Percentiles rank a stretch among this genome's conserved stretches.
These are phyloP conservation scores for Thermomyces lanuginosus DNA, from an alignment of 2,329 filamentous ascomycete genomes.

Conservation along the genomic window DNA sequence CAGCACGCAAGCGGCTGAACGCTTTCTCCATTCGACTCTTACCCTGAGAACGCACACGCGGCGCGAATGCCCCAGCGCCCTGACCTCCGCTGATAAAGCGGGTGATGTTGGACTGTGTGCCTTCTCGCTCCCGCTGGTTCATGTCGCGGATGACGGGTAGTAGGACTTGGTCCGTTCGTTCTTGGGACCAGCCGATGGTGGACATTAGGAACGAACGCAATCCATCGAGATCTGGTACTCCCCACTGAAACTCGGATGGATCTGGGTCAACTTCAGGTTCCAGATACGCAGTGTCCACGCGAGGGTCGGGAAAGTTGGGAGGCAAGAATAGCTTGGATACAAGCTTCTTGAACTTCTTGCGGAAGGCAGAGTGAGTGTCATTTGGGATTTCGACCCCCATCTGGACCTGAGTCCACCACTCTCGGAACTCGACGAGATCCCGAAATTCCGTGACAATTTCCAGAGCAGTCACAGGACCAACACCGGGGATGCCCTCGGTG, in stretches of 20 bases:
- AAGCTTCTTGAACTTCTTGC: slow-evolving; percentile 75
- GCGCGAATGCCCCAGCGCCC: slow-evolving; percentile 49
- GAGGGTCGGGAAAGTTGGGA: slow-evolving; percentile 56
- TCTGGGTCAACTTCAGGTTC: slow-evolving; percentile 70
- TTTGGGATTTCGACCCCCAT: slow-evolving; percentile 41
- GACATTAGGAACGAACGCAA: slow-evolving; percentile 71
- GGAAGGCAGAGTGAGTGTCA: slow-evolving; percentile 48
- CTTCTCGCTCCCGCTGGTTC: slow-evolving; percentile 74
- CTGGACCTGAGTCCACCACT: slow-evolving; percentile 79
- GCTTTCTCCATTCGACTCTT: slow-evolving; percentile 64
- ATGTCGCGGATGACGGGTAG: slow-evolving; percentile 92
- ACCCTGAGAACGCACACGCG: slow-evolving; percentile 44
- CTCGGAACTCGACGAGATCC: slow-evolving; percentile 53
- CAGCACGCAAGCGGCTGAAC: slow-evolving; percentile 48
- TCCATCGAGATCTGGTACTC: slow-evolving; percentile 78
- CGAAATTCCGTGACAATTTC: slow-evolving; percentile 89
- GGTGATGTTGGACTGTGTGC: slow-evolving; percentile 95
- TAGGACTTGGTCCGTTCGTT: slow-evolving; percentile 86
- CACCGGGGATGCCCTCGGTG: slow-evolving; percentile 74
- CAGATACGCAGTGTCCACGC: slow-evolving; percentile 70
- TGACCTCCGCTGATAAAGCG: slow-evolving; percentile 60
- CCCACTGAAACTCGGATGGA: slow-evolving; percentile 77
- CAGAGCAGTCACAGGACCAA: slow-evolving; percentile 85
- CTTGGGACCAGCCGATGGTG: slow-evolving; percentile 83
- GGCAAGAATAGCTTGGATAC: slow-evolving; percentile 76